Percentiles rank a stretch among this genome's conserved stretches.
Evolutionary conservation across 1,139 yeast species (phyloP).

Genomic region (Tardiomyces digboiensis): DNA sequence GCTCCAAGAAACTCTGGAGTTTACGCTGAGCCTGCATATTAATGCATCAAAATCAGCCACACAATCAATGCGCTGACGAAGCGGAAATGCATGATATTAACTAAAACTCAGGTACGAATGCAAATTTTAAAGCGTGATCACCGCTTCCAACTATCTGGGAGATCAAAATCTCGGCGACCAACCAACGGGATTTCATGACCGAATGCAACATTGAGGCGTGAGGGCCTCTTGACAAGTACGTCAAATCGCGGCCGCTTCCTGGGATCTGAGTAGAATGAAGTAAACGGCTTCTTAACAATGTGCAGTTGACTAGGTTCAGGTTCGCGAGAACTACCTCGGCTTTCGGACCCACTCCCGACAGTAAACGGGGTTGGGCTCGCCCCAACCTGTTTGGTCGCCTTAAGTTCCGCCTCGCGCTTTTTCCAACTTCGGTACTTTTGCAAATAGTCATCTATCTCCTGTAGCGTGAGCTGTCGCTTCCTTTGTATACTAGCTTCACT

Average conservation of each 20-base stretch:
- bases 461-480: constrained; percentile 43
- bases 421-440: constrained; percentile 38
- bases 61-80: no score
- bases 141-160: constrained; percentile 4
- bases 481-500: constrained; percentile 39
- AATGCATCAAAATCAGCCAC: no score
- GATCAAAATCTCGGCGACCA: constrained; percentile 3
- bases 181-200: constrained; percentile 1
- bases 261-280: background rate
- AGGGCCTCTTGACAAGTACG: background rate
- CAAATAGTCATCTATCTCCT: constrained; percentile 40
- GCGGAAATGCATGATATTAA: no score
- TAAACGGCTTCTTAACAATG: background rate
- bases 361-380: constrained; percentile 6
- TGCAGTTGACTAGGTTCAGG: background rate
- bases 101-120: no score
- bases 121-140: no score
- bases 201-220: constrained; percentile 1
- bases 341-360: constrained; percentile 6
- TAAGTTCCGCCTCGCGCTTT: constrained; percentile 16
- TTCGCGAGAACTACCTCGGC: constrained; percentile 4
- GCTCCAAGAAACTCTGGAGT: no score
- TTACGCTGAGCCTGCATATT: no score
- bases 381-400: background rate
- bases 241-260: background rate